Evolutionary conservation across 2,329 filamentous ascomycete genomes (phyloP).

Genomic region (Colletotrichum horii): DNA sequence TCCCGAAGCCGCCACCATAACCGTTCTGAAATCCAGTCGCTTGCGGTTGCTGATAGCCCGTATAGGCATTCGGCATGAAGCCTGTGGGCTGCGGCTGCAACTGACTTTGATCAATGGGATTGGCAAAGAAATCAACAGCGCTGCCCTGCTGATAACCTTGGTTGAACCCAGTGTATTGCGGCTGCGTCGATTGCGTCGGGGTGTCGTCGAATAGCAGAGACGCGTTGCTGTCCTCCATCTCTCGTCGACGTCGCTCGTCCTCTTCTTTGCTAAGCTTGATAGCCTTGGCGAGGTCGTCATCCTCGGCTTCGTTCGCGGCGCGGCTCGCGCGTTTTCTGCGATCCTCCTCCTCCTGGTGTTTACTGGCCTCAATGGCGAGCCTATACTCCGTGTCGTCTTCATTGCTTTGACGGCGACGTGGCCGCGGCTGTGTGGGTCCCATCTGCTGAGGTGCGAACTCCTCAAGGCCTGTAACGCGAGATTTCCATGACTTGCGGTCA

Average conservation of each 20-base stretch:
- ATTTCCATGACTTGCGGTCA: slow-evolving; percentile 96
- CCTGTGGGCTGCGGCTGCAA: slow-evolving; percentile 82
- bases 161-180: slow-evolving; percentile 88
- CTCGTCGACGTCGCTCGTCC: slow-evolving; percentile 84
- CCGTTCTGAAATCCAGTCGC: slow-evolving; percentile 65
- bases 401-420: slow-evolving; percentile 53
- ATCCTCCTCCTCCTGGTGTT: slow-evolving; percentile 93
- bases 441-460: slow-evolving; percentile 66
- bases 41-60: slow-evolving; percentile 47
- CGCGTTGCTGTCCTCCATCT: slow-evolving; percentile 86
- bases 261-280: slow-evolving; percentile 95
- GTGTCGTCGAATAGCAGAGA: slow-evolving; percentile 88
- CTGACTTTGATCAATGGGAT: slow-evolving; percentile 82
- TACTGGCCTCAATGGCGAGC: slow-evolving; percentile 92
- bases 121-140: slow-evolving; percentile 96
- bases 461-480: slow-evolving; percentile 90
- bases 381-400: slow-evolving; percentile 91
- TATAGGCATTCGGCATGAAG: slow-evolving; percentile 64
- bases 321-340: slow-evolving; percentile 72
- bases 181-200: slow-evolving; percentile 55
- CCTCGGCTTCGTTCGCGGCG: slow-evolving; percentile 58
- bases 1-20: slow-evolving; percentile 66
- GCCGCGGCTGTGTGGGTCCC: slow-evolving; percentile 37
- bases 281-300: slow-evolving; percentile 92
- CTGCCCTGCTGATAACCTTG: slow-evolving; percentile 97